A percentile compares a stretch with the other conserved stretches of the same genome.
phyloP scores from a whole-genome alignment of 345 rosid genomes.

The Balakata baccata region DNA sequence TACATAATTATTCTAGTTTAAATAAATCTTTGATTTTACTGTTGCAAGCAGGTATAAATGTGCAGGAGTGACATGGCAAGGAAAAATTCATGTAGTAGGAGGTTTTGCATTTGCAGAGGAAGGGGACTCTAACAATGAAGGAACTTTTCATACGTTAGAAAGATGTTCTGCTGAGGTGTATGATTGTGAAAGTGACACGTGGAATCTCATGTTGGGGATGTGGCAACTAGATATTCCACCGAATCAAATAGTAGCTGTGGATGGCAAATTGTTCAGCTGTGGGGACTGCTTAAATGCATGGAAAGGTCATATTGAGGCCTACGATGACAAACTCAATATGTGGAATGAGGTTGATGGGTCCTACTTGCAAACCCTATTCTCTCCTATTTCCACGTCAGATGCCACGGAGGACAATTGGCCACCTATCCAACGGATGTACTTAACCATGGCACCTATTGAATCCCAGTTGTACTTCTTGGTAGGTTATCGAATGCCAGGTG shows the following conservation, averaged over 20 bases:
- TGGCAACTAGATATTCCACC: no score
- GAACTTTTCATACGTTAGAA: constrained; percentile 24
- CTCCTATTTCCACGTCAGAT: constrained; percentile 20
- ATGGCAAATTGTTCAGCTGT: no score
- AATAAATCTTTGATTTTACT: no score
- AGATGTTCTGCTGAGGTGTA: constrained; percentile 55
- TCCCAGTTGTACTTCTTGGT: constrained; percentile 29
- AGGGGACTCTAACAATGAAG: constrained; percentile 16
- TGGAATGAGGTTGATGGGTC: no score
- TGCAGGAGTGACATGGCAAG: constrained; percentile 53
- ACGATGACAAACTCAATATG: no score
- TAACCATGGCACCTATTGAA: constrained; percentile 35
- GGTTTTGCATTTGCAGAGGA: constrained; percentile 37
- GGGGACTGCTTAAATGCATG: no score
- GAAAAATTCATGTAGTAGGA: constrained; percentile 48
- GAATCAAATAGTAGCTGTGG: no score
- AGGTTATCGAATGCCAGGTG: constrained; percentile 33
- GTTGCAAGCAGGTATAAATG: constrained; percentile 23
- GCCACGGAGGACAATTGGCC: constrained; percentile 20
- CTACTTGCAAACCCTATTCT: not conserved
- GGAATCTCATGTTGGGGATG: constrained; percentile 37
- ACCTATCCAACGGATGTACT: constrained; percentile 19
- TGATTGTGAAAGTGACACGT: constrained; percentile 24
- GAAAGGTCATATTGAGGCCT: no score
- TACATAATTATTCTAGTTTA: no score